Evolutionary conservation across 2,329 filamentous ascomycete genomes (phyloP).

Genomic region (Curvularia sp.): DNA sequence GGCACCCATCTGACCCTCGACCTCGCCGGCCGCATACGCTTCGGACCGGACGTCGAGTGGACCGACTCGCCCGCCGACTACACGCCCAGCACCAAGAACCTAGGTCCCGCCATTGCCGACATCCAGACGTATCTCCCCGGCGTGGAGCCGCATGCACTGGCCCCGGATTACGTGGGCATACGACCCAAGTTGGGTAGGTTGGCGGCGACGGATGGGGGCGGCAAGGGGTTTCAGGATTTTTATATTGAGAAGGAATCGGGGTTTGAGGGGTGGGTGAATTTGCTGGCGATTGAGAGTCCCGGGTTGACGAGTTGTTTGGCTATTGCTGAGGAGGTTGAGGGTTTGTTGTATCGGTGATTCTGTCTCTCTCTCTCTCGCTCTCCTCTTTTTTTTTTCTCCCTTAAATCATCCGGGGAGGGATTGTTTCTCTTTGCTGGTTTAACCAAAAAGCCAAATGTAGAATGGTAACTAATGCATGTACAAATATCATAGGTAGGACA

Average conservation of each 20-base stretch:
- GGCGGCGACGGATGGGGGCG: conserved; percentile 65
- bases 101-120: conserved; percentile 72
- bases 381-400: not conserved
- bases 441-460: too few species aligned
- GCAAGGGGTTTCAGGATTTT: conserved; percentile 78
- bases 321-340: conserved; percentile 78
- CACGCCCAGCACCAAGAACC: conserved; percentile 67
- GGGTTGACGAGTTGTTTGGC: conserved; percentile 87
- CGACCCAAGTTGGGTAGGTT: conserved; percentile 78
- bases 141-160: conserved; percentile 71
- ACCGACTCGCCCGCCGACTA: conserved; percentile 74
- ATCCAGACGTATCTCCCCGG: conserved; percentile 81
- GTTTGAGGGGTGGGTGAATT: conserved; percentile 82
- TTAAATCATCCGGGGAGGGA: too few species aligned
- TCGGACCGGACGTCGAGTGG: conserved; percentile 97
- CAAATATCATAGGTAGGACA: not conserved
- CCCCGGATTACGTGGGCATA: conserved; percentile 89
- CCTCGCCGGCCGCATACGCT: conserved; percentile 81
- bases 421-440: too few species aligned
- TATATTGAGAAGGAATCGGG: conserved; percentile 78
- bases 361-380: not conserved
- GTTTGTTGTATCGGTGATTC: conserved; percentile 57
- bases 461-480: too few species aligned
- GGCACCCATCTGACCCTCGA: conserved; percentile 95
- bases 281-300: conserved; percentile 92